Percentiles rank a stretch among this genome's conserved stretches.
Evolutionary conservation across 345 rosid species (phyloP).

Genomic region (Populus alba): DNA sequence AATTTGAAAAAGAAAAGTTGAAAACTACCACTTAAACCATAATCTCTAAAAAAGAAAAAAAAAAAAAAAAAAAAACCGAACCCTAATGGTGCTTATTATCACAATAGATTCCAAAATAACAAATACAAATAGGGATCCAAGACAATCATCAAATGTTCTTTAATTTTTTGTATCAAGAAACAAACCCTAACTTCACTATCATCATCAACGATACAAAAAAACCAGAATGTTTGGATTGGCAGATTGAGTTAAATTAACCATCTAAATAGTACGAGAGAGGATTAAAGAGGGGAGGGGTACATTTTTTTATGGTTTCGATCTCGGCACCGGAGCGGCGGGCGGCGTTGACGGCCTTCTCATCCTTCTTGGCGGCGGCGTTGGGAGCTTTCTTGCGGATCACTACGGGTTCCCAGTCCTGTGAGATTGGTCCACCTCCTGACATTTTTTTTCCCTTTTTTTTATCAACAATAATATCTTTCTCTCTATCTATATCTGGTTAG

Average conservation of each 20-base stretch:
- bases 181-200: neutral
- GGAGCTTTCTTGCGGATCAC: constrained; percentile 39
- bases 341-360: constrained; percentile 35
- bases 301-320: constrained; percentile 29
- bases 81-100: neutral
- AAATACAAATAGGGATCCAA: neutral
- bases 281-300: neutral
- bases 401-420: constrained; percentile 37
- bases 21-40: neutral
- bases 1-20: neutral
- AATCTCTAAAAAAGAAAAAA: neutral
- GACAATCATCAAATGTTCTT: neutral
- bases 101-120: neutral
- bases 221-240: neutral
- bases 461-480: neutral
- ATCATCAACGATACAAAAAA: neutral
- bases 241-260: neutral
- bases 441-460: neutral
- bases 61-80: neutral
- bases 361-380: constrained; percentile 34
- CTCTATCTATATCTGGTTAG: neutral
- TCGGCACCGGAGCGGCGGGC: constrained; percentile 35
- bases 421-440: constrained; percentile 27
- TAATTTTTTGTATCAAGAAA: neutral
- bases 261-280: neutral